These are phyloP conservation scores for Cercospora sp. DNA, from an alignment of 2,329 filamentous ascomycete species.

Conservation along the genomic window DNA sequence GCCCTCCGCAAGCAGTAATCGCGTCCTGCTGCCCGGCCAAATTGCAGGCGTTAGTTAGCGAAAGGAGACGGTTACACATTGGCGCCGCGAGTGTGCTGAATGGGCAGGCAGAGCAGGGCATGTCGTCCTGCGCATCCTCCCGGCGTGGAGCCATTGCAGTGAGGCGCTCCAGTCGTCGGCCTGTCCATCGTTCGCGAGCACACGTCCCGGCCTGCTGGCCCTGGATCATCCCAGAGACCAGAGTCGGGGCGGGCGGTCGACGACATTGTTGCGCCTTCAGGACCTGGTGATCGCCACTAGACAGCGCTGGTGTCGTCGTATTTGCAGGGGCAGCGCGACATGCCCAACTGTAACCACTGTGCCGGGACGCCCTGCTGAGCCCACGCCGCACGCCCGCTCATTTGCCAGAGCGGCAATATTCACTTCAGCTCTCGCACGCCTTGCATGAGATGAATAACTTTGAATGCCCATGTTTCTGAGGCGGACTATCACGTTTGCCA, in stretches of 20 bases:
- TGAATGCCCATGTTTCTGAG: not conserved
- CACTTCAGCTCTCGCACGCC: conserved; percentile 1
- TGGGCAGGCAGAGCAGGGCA: not conserved
- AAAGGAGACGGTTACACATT: conserved; percentile 17
- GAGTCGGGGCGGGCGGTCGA: not conserved
- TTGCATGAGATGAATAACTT: conserved; percentile 7
- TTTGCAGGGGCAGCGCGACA: conserved; percentile 8
- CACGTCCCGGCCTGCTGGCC: conserved; percentile 18
- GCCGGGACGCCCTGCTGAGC: conserved; percentile 18
- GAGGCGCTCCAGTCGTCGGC: conserved; percentile 13
- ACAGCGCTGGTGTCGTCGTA: conserved; percentile 3
- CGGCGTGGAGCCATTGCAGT: conserved; percentile 5
- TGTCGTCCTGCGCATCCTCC: not conserved
- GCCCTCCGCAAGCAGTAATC: conserved; percentile 13
- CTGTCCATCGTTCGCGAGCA: conserved; percentile 9
- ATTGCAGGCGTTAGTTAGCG: conserved; percentile 16
- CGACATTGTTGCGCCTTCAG: conserved; percentile 14
- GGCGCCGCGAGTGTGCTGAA: not conserved
- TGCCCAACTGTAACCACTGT: conserved; percentile 12
- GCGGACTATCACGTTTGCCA: not conserved
- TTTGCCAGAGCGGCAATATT: not conserved
- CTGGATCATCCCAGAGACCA: conserved; percentile 23
- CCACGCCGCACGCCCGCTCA: conserved; percentile 12
- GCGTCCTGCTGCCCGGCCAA: conserved; percentile 10
- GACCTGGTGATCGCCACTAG: conserved; percentile 18